phyloP scores from a whole-genome alignment of 805 yeast genomes.

The Grigorovia transvaalensis region DNA sequence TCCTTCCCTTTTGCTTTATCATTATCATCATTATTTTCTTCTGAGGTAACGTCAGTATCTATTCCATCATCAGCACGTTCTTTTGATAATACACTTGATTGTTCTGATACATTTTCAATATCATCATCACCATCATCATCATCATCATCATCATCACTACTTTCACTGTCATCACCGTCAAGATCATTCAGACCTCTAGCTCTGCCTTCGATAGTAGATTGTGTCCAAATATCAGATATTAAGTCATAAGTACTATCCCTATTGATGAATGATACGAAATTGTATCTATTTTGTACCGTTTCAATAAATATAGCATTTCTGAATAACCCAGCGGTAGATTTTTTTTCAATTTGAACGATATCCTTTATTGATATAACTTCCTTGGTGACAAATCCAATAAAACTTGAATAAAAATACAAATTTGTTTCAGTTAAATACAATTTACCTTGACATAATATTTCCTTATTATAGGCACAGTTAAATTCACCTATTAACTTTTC shows the following conservation, averaged over 20 bases:
- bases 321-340: constrained; percentile 53
- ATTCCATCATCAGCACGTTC: not conserved
- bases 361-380: constrained; percentile 48
- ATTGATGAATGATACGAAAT: constrained; percentile 54
- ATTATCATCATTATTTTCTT: constrained; percentile 11
- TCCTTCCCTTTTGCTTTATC: not conserved
- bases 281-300: constrained; percentile 51
- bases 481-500: constrained; percentile 53
- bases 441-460: constrained; percentile 58
- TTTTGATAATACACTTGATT: not conserved
- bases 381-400: constrained; percentile 57
- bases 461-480: constrained; percentile 56
- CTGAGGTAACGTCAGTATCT: constrained; percentile 8
- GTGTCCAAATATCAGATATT: constrained; percentile 54
- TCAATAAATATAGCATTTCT: constrained; percentile 59
- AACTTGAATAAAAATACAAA: constrained; percentile 55
- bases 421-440: constrained; percentile 46
- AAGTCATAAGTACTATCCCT: constrained; percentile 44
- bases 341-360: constrained; percentile 53
- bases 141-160: constrained; percentile 15
- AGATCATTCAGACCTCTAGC: not conserved
- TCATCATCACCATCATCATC: constrained; percentile 23
- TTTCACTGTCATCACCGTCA: not conserved
- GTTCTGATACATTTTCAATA: constrained; percentile 15
- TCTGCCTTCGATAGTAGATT: constrained; percentile 21